Percentiles rank a stretch among this genome's conserved stretches.
These are phyloP conservation scores for Blastomyces percursus DNA, from an alignment of 2,329 filamentous ascomycete species.

Conservation along the genomic window DNA sequence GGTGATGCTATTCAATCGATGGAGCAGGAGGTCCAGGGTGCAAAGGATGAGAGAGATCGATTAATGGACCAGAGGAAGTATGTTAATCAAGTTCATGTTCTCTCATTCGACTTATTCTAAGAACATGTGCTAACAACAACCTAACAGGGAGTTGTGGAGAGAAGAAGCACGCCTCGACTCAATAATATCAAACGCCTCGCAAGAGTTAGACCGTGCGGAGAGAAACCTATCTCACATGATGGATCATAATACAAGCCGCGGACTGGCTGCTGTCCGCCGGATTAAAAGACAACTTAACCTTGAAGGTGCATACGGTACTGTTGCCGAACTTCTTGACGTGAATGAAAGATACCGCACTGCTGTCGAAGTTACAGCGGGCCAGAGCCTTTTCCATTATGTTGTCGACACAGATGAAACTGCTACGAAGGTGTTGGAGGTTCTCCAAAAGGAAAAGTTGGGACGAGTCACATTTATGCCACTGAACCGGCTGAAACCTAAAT, in stretches of 20 bases:
- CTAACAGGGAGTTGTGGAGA: conserved; percentile 55
- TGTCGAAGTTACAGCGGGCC: conserved; percentile 84
- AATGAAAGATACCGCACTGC: conserved; percentile 75
- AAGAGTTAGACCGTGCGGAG: conserved; percentile 69
- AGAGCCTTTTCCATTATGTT: conserved; percentile 89
- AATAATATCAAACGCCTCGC: conserved; percentile 60
- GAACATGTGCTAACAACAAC: not conserved
- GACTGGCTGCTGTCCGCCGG: conserved; percentile 73
- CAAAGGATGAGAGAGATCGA: conserved; percentile 66
- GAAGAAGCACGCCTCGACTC: conserved; percentile 81
- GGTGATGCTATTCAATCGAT: conserved; percentile 62
- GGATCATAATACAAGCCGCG: conserved; percentile 77
- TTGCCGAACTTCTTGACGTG: conserved; percentile 87
- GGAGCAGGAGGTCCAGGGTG: conserved; percentile 61
- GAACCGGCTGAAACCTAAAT: conserved; percentile 62
- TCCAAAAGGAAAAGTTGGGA: conserved; percentile 70
- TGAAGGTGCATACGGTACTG: conserved; percentile 77
- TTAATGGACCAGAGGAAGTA: conserved; percentile 74
- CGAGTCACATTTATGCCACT: conserved; percentile 92
- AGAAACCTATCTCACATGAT: conserved; percentile 70
- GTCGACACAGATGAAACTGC: conserved; percentile 87
- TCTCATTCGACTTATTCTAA: not conserved
- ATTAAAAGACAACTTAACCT: conserved; percentile 71
- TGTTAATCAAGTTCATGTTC: conserved; percentile 11
- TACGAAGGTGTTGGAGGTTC: conserved; percentile 63